These are phyloP conservation scores for Narthecium ossifragum DNA, from an alignment of 106 monocot genomes.

Conservation along the genomic window DNA sequence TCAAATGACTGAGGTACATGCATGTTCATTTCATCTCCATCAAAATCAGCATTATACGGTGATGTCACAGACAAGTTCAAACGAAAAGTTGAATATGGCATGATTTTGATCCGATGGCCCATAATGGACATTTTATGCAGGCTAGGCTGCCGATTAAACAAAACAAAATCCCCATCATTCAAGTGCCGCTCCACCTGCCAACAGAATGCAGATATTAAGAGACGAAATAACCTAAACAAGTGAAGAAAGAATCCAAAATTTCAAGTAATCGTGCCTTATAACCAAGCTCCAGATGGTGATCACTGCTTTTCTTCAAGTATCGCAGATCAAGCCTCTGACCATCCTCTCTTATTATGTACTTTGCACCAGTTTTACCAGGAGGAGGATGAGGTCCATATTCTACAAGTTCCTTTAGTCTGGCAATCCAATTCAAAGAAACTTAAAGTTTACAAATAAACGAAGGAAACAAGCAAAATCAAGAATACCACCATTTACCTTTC, in stretches of 20 bases:
- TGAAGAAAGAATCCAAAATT: not conserved
- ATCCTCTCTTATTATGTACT: conserved; percentile 97
- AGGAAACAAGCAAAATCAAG: not conserved
- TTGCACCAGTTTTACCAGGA: conserved; percentile 97
- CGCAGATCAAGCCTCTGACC: conserved; percentile 97
- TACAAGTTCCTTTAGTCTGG: conserved; percentile 89
- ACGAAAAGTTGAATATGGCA: conserved; percentile 99
- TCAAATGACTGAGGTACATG: conserved; percentile 99
- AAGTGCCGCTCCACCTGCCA: conserved; percentile 90
- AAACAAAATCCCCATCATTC: conserved; percentile 95
- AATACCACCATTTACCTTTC: conserved; percentile 45
- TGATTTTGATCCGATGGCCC: conserved; percentile 96
- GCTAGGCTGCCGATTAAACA: conserved; percentile 97
- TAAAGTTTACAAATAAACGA: too few relatives aligned
- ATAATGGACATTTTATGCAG: conserved; percentile 99
- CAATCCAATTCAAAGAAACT: not conserved
- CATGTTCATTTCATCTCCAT: conserved; percentile 99
- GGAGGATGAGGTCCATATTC: conserved; percentile 99
- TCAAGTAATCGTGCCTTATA: conserved; percentile 57
- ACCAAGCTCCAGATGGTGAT: conserved; percentile 96
- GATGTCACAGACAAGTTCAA: conserved; percentile 94
- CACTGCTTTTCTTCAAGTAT: conserved; percentile 93
- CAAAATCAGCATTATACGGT: conserved; percentile 99
- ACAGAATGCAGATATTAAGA: conserved; percentile 8
- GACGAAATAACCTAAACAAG: not conserved